Conservation (phyloP, 148 eudicot genomes). For the Spergularia bocconei region DNA sequence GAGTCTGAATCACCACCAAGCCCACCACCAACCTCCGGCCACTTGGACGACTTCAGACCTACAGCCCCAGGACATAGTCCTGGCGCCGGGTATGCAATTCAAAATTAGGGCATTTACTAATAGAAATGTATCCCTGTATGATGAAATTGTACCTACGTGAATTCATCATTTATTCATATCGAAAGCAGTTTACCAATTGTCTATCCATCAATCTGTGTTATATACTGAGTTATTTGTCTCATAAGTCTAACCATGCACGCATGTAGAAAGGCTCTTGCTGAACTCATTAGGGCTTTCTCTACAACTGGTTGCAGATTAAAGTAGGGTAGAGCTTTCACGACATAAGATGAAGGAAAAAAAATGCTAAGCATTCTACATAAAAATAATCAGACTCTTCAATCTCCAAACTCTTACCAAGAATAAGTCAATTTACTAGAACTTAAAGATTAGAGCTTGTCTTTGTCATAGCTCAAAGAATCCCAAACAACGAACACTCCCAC, state of each 20-base stretch:
- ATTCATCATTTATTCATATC: background rate
- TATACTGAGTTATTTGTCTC: background rate
- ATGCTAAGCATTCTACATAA: too few species aligned
- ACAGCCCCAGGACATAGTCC: constrained; percentile 55
- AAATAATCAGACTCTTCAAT: too few species aligned
- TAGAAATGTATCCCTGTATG: background rate
- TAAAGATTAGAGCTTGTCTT: too few species aligned
- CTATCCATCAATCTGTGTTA: background rate
- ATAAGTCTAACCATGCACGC: background rate
- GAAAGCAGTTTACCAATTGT: background rate
- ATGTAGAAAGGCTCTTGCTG: too few species aligned
- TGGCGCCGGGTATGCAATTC: constrained; percentile 50
- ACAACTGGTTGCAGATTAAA: too few species aligned
- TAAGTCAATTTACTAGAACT: too few species aligned
- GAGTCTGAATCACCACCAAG: constrained; percentile 25
- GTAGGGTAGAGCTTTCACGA: too few species aligned
- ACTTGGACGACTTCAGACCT: constrained; percentile 38
- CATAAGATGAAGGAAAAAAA: too few species aligned
- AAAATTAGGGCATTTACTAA: constrained; percentile 26
- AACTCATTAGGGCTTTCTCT: too few species aligned
- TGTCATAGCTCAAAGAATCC: too few species aligned
- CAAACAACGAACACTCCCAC: too few species aligned
- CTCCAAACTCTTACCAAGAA: too few species aligned
- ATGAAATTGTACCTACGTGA: background rate
- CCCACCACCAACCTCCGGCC: constrained; percentile 24